These are phyloP conservation scores for Geoglossum glabrum DNA, from an alignment of 495 filamentous ascomycete genomes.

Conservation along the genomic window DNA sequence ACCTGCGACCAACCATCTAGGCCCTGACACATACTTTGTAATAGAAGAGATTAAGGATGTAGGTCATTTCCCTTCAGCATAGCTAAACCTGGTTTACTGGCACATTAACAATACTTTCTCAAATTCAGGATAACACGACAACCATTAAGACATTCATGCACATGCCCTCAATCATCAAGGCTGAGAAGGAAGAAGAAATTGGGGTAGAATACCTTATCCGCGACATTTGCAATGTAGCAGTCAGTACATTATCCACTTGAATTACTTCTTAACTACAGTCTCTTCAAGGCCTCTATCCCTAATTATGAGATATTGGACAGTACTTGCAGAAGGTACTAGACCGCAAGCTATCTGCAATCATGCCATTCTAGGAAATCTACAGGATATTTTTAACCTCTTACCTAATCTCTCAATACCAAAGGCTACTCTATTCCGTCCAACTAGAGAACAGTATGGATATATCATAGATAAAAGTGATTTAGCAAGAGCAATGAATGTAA, in stretches of 20 bases:
- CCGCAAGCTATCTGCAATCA: slow-evolving; percentile 82
- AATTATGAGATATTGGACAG: slow-evolving; percentile 81
- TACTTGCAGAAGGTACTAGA: slow-evolving; percentile 94
- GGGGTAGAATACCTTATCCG: slow-evolving; percentile 94
- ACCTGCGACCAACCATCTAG: too few relatives aligned
- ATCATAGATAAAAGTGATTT: slow-evolving; percentile 56
- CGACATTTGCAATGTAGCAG: slow-evolving; percentile 94
- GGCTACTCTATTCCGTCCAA: slow-evolving; percentile 19
- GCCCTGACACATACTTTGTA: slow-evolving; percentile 97
- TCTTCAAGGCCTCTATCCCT: slow-evolving; percentile 85
- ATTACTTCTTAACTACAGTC: slow-evolving; percentile 97
- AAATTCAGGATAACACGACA: slow-evolving; percentile 74
- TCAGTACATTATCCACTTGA: slow-evolving; percentile 92
- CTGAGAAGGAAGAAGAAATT: slow-evolving; percentile 97
- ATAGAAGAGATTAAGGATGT: slow-evolving; percentile 99
- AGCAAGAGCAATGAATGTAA: slow-evolving; percentile 86
- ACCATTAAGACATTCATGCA: slow-evolving; percentile 96
- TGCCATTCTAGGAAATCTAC: slow-evolving; percentile 87
- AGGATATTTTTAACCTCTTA: slow-evolving; percentile 97
- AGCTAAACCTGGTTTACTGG: slow-evolving; percentile 4
- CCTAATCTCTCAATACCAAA: slow-evolving; percentile 85
- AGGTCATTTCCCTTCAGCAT: slow-evolving; percentile 19
- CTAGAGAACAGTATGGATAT: slow-evolving; percentile 23
- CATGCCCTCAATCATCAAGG: slow-evolving; percentile 94
- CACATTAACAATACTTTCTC: slow-evolving; percentile 7